Percentiles rank a stretch among this genome's conserved stretches.
Conservation (phyloP, 2,329 filamentous ascomycete species). For the Golovinomyces cichoracearum region DNA sequence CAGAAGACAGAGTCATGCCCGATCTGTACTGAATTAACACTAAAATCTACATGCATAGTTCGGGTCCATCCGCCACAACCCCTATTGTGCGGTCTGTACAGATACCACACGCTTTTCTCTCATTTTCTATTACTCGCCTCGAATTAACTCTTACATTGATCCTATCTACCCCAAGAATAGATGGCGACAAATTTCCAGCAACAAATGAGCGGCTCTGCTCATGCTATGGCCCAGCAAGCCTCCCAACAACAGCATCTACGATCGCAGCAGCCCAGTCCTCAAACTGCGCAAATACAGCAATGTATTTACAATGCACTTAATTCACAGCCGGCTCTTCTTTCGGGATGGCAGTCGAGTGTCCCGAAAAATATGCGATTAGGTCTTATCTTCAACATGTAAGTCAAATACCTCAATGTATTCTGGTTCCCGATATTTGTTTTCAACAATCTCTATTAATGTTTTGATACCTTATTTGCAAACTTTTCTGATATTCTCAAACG, state of each 20-base stretch:
- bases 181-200: conserved; percentile 15
- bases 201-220: conserved; percentile 11
- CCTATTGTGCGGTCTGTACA: neutral
- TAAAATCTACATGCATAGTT: neutral
- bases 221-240: conserved; percentile 12
- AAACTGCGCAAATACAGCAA: conserved; percentile 8
- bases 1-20: neutral
- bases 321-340: conserved; percentile 8
- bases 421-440: neutral
- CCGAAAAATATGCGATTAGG: conserved; percentile 11
- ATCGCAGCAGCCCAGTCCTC: conserved; percentile 4
- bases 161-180: neutral
- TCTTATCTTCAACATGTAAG: conserved; percentile 14
- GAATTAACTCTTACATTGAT: neutral
- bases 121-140: neutral
- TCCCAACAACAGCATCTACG: conserved; percentile 8
- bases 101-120: conserved; percentile 4
- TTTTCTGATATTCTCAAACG: conserved; percentile 2
- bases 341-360: conserved; percentile 12
- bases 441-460: neutral
- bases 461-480: neutral
- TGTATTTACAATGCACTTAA: conserved; percentile 10
- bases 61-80: neutral
- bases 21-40: neutral
- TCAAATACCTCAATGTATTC: neutral